Percentiles rank a stretch among this genome's conserved stretches.
Conservation (phyloP, 257 asterid genomes). For the Capsicum baccatum region DNA sequence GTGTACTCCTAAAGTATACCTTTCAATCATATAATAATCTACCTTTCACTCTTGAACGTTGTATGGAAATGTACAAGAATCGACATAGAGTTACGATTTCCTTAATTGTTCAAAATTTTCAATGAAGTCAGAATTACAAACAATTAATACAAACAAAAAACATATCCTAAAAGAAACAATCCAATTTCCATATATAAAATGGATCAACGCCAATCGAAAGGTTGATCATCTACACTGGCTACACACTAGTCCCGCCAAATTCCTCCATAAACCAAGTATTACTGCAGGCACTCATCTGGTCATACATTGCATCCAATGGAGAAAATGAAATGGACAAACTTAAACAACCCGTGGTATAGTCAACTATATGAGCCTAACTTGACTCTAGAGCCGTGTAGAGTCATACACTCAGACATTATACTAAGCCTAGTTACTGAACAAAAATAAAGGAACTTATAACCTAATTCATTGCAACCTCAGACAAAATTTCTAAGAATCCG, state of each 20-base stretch:
- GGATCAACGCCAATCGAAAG: background rate
- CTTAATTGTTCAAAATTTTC: background rate
- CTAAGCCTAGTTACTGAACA: background rate
- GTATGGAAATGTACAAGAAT: background rate
- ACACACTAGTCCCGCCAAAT: background rate
- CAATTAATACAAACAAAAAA: background rate
- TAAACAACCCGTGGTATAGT: background rate
- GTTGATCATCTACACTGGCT: background rate
- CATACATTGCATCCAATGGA: background rate
- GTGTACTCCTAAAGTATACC: background rate
- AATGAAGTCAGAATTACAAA: background rate
- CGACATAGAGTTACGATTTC: background rate
- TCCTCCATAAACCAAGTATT: background rate
- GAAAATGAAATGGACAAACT: background rate
- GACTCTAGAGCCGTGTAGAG: background rate
- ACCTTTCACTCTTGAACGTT: background rate
- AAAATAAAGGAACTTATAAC: background rate
- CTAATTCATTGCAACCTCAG: background rate
- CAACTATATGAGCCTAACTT: background rate
- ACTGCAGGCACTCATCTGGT: background rate
- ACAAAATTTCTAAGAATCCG: background rate
- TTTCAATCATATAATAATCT: background rate
- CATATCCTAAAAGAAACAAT: background rate
- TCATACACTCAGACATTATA: background rate
- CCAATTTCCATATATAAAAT: constrained; percentile 13